Base-by-base conservation (phyloP, 2,329 filamentous ascomycete genomes). In the Pseudogymnoascus sp. region DNA sequence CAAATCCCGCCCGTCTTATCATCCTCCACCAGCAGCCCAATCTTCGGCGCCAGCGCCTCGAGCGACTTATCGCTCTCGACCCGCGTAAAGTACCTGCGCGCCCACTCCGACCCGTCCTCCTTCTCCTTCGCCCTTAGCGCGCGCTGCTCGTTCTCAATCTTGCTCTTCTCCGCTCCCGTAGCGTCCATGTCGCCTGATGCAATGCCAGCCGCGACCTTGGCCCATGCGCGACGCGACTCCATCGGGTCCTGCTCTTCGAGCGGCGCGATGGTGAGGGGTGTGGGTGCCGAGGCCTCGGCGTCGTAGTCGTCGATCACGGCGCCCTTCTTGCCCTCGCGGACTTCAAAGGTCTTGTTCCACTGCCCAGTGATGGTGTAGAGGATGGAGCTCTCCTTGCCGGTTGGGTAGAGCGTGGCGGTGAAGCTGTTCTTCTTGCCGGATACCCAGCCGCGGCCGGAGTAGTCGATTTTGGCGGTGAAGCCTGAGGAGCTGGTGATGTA, bases 341-440 rank as follows among this genome's bases (percentile, higher is more conserved):
- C 87, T 61, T 84, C 84, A 73, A 96, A 96, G 2, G 80, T 79
- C 71, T 91, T 90, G 64, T 87, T 96, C 95, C 95, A 99, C 74
- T 96, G 91, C 23, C 95, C 95, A 31, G 91, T 87, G 40, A 88
- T 82, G n/a, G 87, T 91, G 80, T 93, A 97, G 60, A 88, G 80
- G 65, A 85, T 82, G 62, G 90, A 87, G 76, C 88, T 89, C 76
- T 87, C 91, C 66, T 81, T 80, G 78, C 86, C 77, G 76, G 90
- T 85, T 15, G 80, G 82, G 77, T 89, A 92, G 64, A 97, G 75
- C 23, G 81, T 81, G 13, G 92, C 93, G 11, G 81, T 85, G 74
- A 97, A 91, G 64, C 83, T 89, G 79, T 97, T 97, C 80, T 96
- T 97, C 82, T 96, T 96, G 68, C 93, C 95, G 53, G 89, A 92